Conservation (phyloP, 129 eudicot genomes). For the Chrysanthemum seticuspe region DNA sequence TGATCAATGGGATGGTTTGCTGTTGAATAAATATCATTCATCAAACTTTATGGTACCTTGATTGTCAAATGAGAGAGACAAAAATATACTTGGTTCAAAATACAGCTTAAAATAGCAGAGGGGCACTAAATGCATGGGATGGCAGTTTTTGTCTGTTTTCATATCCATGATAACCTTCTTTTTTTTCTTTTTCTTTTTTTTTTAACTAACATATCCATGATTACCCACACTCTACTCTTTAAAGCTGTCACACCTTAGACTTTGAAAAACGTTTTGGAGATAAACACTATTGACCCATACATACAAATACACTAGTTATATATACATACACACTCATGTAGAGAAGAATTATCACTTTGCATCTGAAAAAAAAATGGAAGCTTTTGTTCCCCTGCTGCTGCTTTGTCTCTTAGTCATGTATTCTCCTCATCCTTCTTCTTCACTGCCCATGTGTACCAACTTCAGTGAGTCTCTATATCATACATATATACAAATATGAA, state of each 20-base stretch:
- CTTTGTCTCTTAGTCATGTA: conserved; percentile 3
- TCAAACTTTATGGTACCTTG: neutral
- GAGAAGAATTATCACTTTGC: neutral
- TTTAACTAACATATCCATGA: neutral
- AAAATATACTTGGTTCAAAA: neutral
- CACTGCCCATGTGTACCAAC: conserved; percentile 18
- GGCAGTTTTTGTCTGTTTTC: conserved; percentile 15
- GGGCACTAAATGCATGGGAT: conserved; percentile 10
- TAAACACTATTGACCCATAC: conserved; percentile 4
- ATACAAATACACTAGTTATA: neutral
- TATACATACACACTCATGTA: neutral
- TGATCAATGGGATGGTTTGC: neutral
- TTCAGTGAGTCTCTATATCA: conserved; percentile 7
- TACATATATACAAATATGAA: neutral
- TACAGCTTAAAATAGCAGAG: neutral
- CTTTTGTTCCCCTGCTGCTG: neutral
- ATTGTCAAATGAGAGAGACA: conserved; percentile 5
- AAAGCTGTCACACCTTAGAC: conserved; percentile 10
- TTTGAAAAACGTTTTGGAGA: neutral
- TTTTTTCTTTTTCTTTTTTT: too few species aligned
- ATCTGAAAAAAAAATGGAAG: conserved; percentile 6
- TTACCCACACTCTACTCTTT: neutral
- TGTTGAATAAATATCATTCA: neutral
- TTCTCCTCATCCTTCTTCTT: neutral
- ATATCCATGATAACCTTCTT: neutral